Conservation (phyloP, 768 basidiomycete species). For the Lentinula aciculospora region DNA sequence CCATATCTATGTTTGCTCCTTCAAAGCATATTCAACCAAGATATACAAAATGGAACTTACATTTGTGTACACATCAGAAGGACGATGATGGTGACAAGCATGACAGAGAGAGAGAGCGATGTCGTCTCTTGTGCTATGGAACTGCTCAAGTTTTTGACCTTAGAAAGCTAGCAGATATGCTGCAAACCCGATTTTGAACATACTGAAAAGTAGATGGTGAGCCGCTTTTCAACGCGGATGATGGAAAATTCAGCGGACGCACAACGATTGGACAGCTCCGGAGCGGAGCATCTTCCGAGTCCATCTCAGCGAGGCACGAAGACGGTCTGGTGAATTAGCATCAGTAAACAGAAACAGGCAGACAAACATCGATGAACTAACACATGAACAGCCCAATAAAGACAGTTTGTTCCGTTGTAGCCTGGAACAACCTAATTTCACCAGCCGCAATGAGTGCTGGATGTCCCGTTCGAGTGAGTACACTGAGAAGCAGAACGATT, state of each 20-base stretch:
- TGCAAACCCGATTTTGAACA: background rate
- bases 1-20: background rate
- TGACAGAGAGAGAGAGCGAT: background rate
- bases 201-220: background rate
- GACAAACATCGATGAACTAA: background rate
- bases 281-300: background rate
- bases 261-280: background rate
- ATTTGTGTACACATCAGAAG: background rate
- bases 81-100: background rate
- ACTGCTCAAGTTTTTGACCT: background rate
- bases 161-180: background rate
- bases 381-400: background rate
- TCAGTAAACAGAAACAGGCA: background rate
- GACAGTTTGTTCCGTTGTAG: conserved; percentile 1
- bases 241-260: background rate
- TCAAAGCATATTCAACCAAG: background rate
- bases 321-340: background rate
- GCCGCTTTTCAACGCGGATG: background rate
- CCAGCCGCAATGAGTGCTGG: background rate
- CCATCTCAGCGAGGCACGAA: background rate
- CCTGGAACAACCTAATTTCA: conserved; percentile 1
- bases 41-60: background rate
- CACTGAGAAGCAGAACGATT: background rate
- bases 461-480: background rate
- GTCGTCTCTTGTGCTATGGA: background rate